These are phyloP conservation scores for Hypsizygus ulmarius DNA, from an alignment of 1,284 basidiomycete genomes.

Conservation along the genomic window DNA sequence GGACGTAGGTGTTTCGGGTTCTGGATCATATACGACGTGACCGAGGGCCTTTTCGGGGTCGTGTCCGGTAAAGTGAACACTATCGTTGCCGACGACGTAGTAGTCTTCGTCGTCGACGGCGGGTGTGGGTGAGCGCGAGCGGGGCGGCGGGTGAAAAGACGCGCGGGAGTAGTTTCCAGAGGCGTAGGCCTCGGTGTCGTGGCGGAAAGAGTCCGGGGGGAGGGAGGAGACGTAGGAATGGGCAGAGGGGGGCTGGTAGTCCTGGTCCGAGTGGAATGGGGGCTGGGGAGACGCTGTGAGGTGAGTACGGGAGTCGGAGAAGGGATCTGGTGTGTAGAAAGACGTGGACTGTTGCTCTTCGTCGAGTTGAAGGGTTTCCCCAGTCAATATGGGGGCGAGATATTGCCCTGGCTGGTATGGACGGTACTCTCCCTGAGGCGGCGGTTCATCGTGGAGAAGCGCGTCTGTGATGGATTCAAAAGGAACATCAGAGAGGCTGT, in stretches of 20 bases:
- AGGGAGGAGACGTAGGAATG: slow-evolving; percentile 32
- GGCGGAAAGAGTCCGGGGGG: slow-evolving; percentile 53
- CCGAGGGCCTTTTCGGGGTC: slow-evolving; percentile 34
- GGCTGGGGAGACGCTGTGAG: slow-evolving; percentile 11
- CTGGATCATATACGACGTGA: slow-evolving; percentile 36
- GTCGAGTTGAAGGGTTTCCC: slow-evolving; percentile 46
- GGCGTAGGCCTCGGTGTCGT: slow-evolving; percentile 64
- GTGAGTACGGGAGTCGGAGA: slow-evolving; percentile 14
- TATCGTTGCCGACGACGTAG: slow-evolving; percentile 50
- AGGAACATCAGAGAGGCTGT: slow-evolving; percentile 32
- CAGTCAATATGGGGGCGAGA: slow-evolving; percentile 47
- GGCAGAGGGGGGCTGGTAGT: slow-evolving; percentile 28
- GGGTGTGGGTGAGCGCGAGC: slow-evolving; percentile 72
- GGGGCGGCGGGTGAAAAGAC: slow-evolving; percentile 43
- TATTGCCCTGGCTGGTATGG: slow-evolving; percentile 49
- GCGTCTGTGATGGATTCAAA: slow-evolving; percentile 22
- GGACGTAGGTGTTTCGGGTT: slow-evolving; percentile 45
- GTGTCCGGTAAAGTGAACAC: slow-evolving; percentile 49
- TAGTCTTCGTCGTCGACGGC: slow-evolving; percentile 70
- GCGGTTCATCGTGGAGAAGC: slow-evolving; percentile 16
- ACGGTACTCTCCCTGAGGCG: slow-evolving; percentile 22
- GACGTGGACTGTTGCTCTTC: slow-evolving; percentile 18
- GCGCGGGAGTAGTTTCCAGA: slow-evolving; percentile 55
- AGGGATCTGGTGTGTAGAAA: slow-evolving; percentile 12
- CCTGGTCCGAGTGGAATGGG: slow-evolving; percentile 28